phyloP scores from a whole-genome alignment of 495 filamentous ascomycete genomes.

The Penicillium herquei region DNA sequence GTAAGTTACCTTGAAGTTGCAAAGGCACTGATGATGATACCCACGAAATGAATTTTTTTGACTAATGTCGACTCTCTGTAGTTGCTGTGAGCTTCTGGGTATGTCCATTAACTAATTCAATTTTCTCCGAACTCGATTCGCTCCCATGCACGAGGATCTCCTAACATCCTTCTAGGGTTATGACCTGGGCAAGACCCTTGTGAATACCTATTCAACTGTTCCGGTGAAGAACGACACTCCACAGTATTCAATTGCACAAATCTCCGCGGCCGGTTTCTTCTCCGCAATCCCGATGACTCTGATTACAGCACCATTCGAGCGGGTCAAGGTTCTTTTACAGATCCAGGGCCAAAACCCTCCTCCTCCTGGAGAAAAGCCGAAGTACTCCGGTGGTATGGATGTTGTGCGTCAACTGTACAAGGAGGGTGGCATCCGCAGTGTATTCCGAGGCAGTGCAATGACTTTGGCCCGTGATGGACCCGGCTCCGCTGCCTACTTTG shows the following conservation, averaged over 20 bases:
- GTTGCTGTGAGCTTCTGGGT: constrained; percentile 96
- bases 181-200: constrained; percentile 87
- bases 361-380: constrained; percentile 85
- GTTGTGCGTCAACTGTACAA: constrained; percentile 95
- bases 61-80: constrained; percentile 27
- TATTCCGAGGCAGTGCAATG: constrained; percentile 87
- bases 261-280: constrained; percentile 94
- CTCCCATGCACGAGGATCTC: not conserved
- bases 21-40: not conserved
- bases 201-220: constrained; percentile 65
- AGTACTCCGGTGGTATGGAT: constrained; percentile 84
- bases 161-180: constrained; percentile 62
- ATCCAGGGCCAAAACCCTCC: constrained; percentile 91
- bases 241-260: constrained; percentile 76
- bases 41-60: not conserved
- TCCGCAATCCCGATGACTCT: constrained; percentile 95
- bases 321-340: constrained; percentile 96
- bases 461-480: constrained; percentile 93
- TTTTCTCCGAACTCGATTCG: not conserved
- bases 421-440: constrained; percentile 83
- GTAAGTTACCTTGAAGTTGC: constrained; percentile 54
- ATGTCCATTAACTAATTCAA: constrained; percentile 10
- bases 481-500: constrained; percentile 92
- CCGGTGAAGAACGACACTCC: constrained; percentile 57
- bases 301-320: constrained; percentile 97